These are phyloP conservation scores for Truncatella angustata DNA, from an alignment of 2,329 filamentous ascomycete genomes.

Conservation along the genomic window DNA sequence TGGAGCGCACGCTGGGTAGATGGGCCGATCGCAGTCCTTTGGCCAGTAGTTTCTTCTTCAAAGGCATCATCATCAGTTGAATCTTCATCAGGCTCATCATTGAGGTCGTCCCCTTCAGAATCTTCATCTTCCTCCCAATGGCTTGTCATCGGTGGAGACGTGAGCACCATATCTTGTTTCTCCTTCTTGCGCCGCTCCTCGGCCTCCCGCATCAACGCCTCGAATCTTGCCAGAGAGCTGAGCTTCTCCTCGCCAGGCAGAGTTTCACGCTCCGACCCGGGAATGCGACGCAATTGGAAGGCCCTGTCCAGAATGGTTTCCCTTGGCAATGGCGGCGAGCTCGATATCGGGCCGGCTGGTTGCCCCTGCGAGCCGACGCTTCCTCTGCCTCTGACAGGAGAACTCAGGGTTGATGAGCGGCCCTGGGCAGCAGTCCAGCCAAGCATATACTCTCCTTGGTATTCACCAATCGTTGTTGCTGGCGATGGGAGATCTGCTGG, in stretches of 20 bases:
- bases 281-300: constrained; percentile 62
- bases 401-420: constrained; percentile 56
- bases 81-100: constrained; percentile 37
- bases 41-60: constrained; percentile 25
- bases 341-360: constrained; percentile 20
- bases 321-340: constrained; percentile 52
- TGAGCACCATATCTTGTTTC: constrained; percentile 30
- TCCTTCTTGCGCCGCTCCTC: constrained; percentile 49
- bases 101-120: constrained; percentile 35
- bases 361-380: constrained; percentile 52
- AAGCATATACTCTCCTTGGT: constrained; percentile 56
- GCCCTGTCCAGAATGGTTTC: constrained; percentile 68
- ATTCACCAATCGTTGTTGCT: constrained; percentile 49
- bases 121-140: constrained; percentile 51
- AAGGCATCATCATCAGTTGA: constrained; percentile 38
- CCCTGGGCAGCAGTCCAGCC: constrained; percentile 61
- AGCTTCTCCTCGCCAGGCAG: constrained; percentile 59
- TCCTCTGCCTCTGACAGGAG: constrained; percentile 52
- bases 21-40: constrained; percentile 39
- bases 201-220: constrained; percentile 62
- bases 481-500: constrained; percentile 58
- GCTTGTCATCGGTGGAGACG: constrained; percentile 40
- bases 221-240: constrained; percentile 63
- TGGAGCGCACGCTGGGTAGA: constrained; percentile 49
- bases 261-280: constrained; percentile 52